These are phyloP conservation scores for Ceratocystis alfenasii DNA, from an alignment of 2,329 filamentous ascomycete genomes.

Conservation along the genomic window DNA sequence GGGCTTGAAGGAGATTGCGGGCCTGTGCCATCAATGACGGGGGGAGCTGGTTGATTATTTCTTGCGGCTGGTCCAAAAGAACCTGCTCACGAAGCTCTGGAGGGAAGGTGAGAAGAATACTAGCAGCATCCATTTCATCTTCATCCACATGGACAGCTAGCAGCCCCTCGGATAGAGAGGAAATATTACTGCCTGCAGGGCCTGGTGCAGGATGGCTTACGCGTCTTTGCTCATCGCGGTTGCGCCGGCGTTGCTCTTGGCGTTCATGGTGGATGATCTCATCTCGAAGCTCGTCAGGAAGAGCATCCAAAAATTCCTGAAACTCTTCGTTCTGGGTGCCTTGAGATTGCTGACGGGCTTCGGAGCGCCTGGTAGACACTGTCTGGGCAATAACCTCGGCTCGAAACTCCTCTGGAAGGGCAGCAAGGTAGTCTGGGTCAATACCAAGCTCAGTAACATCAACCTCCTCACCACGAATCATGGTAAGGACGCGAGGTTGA, in stretches of 20 bases:
- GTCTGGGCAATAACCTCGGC: constrained; percentile 94
- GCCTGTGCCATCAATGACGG: constrained; percentile 80
- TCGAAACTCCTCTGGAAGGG: constrained; percentile 91
- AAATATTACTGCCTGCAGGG: constrained; percentile 23
- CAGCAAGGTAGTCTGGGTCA: constrained; percentile 85
- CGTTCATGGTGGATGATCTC: constrained; percentile 88
- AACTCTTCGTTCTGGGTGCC: constrained; percentile 76
- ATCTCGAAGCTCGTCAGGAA: constrained; percentile 78
- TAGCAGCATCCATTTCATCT: constrained; percentile 80
- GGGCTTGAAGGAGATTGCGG: constrained; percentile 45
- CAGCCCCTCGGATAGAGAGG: background rate
- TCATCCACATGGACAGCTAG: constrained; percentile 12
- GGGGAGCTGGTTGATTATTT: constrained; percentile 70
- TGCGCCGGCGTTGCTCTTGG: constrained; percentile 73
- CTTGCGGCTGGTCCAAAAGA: constrained; percentile 81
- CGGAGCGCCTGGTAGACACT: constrained; percentile 67
- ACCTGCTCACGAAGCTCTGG: constrained; percentile 75
- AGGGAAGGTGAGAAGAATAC: constrained; percentile 82
- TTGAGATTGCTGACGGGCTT: constrained; percentile 55
- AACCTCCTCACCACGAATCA: constrained; percentile 71
- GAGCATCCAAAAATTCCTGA: constrained; percentile 83
- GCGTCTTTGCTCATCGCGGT: constrained; percentile 69
- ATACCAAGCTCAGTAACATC: constrained; percentile 94
- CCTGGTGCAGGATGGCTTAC: constrained; percentile 40
- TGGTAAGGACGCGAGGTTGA: constrained; percentile 55